Conservation (phyloP, 2,329 filamentous ascomycete genomes). For the Ceratocystis huliohia region DNA sequence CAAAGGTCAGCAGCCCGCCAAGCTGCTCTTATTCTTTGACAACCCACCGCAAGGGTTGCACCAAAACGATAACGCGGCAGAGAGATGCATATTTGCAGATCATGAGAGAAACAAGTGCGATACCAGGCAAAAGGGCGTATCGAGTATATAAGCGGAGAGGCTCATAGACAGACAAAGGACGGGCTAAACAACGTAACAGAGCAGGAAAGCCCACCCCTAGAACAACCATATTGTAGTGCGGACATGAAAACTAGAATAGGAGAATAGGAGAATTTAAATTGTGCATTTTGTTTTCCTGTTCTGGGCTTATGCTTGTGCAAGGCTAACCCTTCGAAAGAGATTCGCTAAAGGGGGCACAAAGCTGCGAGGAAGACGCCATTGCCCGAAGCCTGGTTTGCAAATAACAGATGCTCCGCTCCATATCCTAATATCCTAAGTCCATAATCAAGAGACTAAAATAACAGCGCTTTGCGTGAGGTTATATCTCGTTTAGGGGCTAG, state of each 20-base stretch:
- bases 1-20: background rate
- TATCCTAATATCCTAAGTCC: no score
- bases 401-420: no score
- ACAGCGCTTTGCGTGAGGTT: background rate
- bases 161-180: background rate
- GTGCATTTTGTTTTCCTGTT: no score
- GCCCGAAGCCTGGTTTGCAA: no score
- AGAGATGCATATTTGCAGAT: constrained; percentile 11
- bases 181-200: background rate
- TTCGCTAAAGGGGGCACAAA: no score
- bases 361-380: no score
- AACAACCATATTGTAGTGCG: background rate
- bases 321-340: no score
- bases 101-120: background rate
- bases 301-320: no score
- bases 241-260: background rate
- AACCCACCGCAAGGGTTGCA: constrained; percentile 5
- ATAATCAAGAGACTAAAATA: background rate
- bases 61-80: background rate
- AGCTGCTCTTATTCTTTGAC: background rate
- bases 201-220: background rate
- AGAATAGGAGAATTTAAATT: background rate
- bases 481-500: background rate
- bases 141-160: background rate
- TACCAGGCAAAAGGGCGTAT: no score